phyloP scores from a whole-genome alignment of 495 filamentous ascomycete genomes.

The Penicillium cosmopolitanum region DNA sequence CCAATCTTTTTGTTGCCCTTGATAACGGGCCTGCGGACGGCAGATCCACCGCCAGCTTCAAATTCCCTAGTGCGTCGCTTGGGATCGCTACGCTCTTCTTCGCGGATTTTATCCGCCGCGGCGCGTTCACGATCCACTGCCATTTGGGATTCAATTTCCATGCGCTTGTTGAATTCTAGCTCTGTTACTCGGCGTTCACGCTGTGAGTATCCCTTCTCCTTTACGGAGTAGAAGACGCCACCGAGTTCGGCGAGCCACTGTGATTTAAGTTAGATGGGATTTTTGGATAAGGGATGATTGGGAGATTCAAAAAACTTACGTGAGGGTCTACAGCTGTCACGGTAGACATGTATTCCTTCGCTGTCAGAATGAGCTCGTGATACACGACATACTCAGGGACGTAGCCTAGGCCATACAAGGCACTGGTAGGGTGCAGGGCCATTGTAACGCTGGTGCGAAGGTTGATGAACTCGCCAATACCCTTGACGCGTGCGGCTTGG shows the following conservation, averaged over 20 bases:
- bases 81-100: conserved; percentile 42
- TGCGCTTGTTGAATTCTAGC: conserved; percentile 90
- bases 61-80: conserved; percentile 41
- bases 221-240: conserved; percentile 97
- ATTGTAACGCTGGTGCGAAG: conserved; percentile 91
- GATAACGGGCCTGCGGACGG: conserved; percentile 43
- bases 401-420: conserved; percentile 89
- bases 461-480: conserved; percentile 96
- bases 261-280: conserved; percentile 15
- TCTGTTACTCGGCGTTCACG: conserved; percentile 89
- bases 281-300: neutral
- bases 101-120: conserved; percentile 59
- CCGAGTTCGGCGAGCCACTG: conserved; percentile 96
- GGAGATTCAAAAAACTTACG: conserved; percentile 41
- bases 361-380: conserved; percentile 96
- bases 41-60: conserved; percentile 41
- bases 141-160: conserved; percentile 96
- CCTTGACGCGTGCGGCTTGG: conserved; percentile 96
- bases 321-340: conserved; percentile 97
- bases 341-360: conserved; percentile 98
- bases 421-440: conserved; percentile 90
- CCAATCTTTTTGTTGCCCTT: conserved; percentile 43
- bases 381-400: conserved; percentile 97
- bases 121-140: conserved; percentile 77
- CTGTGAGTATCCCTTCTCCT: conserved; percentile 95